Conservation (phyloP, 306 rosid species). For the Acacia crassicarpa region DNA sequence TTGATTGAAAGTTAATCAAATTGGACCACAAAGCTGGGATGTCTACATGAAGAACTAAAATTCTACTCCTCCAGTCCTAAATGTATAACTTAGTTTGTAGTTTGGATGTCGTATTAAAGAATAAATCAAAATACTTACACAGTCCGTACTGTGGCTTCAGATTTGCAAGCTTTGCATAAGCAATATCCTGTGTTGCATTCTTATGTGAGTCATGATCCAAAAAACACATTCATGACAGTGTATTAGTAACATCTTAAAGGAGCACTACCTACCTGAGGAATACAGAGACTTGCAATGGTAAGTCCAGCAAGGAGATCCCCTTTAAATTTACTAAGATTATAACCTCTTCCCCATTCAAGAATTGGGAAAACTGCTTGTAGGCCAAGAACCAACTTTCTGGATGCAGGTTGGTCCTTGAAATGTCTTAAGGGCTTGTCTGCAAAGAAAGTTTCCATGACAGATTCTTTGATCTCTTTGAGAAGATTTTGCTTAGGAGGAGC, state of each 20-base stretch:
- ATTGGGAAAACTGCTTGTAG: conserved; percentile 61
- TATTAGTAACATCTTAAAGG: background rate
- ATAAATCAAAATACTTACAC: conserved; percentile 33
- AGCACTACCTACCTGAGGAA: conserved; percentile 60
- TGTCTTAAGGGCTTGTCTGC: conserved; percentile 50
- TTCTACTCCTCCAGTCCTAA: background rate
- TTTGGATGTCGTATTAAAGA: too few species aligned
- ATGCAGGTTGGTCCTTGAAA: conserved; percentile 42
- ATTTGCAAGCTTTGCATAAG: conserved; percentile 54
- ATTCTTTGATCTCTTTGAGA: conserved; percentile 34
- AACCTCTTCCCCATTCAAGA: conserved; percentile 54
- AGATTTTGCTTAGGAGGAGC: conserved; percentile 44
- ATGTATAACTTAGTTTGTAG: too few species aligned
- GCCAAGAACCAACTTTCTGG: conserved; percentile 38
- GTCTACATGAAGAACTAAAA: background rate
- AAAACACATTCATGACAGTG: background rate
- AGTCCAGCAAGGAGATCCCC: conserved; percentile 60
- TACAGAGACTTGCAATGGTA: conserved; percentile 82
- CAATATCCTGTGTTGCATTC: conserved; percentile 31
- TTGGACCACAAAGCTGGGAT: background rate
- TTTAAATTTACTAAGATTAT: conserved; percentile 44
- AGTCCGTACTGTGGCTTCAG: conserved; percentile 42
- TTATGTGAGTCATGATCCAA: background rate
- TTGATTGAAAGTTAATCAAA: background rate
- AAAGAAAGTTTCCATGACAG: conserved; percentile 46